Conservation (phyloP, 805 yeast species). For the Isabelozyma pseudorhagii region DNA sequence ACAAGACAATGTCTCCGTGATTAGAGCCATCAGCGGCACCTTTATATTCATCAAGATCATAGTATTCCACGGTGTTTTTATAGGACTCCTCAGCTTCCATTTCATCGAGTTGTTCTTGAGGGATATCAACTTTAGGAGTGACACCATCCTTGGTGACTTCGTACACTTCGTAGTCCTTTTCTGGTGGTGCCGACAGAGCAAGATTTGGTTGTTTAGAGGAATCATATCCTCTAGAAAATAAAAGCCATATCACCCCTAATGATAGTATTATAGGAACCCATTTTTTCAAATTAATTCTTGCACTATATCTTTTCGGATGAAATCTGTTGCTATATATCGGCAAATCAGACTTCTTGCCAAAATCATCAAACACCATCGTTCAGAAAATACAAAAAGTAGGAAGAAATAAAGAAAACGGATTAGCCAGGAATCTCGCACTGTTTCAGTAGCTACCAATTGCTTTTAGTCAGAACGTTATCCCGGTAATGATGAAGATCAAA, state of each 20-base stretch:
- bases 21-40: conserved; percentile 51
- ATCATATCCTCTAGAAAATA: conserved; percentile 1
- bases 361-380: conserved; percentile 24
- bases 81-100: conserved; percentile 31
- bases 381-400: not conserved
- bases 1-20: conserved; percentile 60
- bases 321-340: conserved; percentile 38
- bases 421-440: too few species aligned
- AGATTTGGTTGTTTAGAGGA: not conserved
- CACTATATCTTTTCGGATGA: conserved; percentile 14
- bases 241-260: conserved; percentile 5
- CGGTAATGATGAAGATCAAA: too few species aligned
- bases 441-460: too few species aligned
- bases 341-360: conserved; percentile 45
- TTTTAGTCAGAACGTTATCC: too few species aligned
- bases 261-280: conserved; percentile 1
- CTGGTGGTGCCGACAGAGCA: not conserved
- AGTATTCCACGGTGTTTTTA: conserved; percentile 51
- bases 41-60: conserved; percentile 56
- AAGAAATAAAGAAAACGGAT: not conserved
- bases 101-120: conserved; percentile 4
- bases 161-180: conserved; percentile 18
- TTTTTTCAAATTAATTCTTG: conserved; percentile 4
- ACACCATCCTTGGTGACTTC: conserved; percentile 31
- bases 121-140: not conserved